Evolutionary conservation across 2,329 filamentous ascomycete genomes (phyloP), one percentile per base, ranked within the genome.

Genomic region (Apiospora aurea): DNA sequence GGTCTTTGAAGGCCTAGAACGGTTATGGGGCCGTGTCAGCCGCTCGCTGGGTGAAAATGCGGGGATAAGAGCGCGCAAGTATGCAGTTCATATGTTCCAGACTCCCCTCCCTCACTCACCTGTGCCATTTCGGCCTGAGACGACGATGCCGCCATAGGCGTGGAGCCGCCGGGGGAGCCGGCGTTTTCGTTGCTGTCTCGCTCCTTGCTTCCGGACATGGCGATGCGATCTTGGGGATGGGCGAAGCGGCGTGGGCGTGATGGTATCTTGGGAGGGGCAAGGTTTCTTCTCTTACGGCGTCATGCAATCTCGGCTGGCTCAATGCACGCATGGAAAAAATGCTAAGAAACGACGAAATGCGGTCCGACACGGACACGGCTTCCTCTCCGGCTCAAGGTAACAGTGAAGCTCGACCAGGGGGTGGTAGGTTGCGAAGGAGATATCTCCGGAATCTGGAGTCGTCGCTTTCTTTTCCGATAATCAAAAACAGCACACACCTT

Each of bases 1-100:
- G 77, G 72, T 80, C 78, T 73, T 73, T 75, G 72, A 79, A 80
- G 75, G 79, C 79, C 79, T 81, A 78, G 77, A 76, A 72, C 68
- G 14, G 43, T 26, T 24, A 29, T 29, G 66, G 44, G 44, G 41
- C 66, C 66, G 44, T 68, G 66, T 68, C 66, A 68, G 66, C 44
- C 41, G 66, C 66, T 34, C 41, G 29, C 24, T 46, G 34, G 26
- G 34, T 41, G 57, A 64, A 64, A 64, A n/a, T 64, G 57, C 57
- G 57, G 57, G 57, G 57, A n/a, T 64, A 41, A 57, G 41, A 43
- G 41, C 41, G 41, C 26, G 24, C 24, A 16, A 29, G 49, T 34
- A 57, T 57, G 26, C 16, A 18, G 26, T 34, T 34, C 26, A n/a
- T n/a, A 13, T 61, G 57, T 64, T 64, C 57, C 57, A 64, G 34